phyloP scores from a whole-genome alignment of 2,329 filamentous ascomycete species.

The Penicillium crustosum region DNA sequence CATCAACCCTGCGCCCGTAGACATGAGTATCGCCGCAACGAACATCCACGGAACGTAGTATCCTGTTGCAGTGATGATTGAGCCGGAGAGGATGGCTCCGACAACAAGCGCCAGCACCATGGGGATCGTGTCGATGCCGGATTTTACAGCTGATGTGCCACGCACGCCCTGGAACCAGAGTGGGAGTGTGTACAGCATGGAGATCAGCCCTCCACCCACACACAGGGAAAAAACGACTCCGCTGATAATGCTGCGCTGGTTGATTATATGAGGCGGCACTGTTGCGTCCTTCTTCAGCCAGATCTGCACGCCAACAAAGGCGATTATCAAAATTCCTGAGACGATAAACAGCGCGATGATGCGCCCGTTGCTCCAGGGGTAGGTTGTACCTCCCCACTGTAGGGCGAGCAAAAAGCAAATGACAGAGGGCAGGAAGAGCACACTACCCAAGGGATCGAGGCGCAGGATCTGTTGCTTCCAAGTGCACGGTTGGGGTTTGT shows the following conservation, averaged over 20 bases:
- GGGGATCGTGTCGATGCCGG: slow-evolving; percentile 46
- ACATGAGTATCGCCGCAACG: slow-evolving; percentile 16
- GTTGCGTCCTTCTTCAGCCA: slow-evolving; percentile 52
- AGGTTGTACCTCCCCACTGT: slow-evolving; percentile 26
- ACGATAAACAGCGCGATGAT: slow-evolving; percentile 26
- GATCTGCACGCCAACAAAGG: slow-evolving; percentile 49
- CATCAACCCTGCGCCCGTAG: slow-evolving; percentile 19
- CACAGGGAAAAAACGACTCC: slow-evolving; percentile 37
- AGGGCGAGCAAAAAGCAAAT: slow-evolving; percentile 26
- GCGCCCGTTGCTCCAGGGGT: slow-evolving; percentile 24
- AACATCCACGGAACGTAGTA: slow-evolving; percentile 47
- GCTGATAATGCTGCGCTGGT: slow-evolving; percentile 43
- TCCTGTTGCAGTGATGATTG: slow-evolving; percentile 34
- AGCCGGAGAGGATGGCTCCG: slow-evolving; percentile 35
- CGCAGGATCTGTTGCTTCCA: slow-evolving; percentile 40
- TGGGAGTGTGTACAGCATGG: slow-evolving; percentile 45
- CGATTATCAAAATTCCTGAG: slow-evolving; percentile 29
- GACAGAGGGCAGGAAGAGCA: slow-evolving; percentile 31
- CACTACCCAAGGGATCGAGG: slow-evolving; percentile 38
- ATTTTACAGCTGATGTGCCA: slow-evolving; percentile 44
- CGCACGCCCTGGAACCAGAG: slow-evolving; percentile 52
- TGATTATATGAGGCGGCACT: slow-evolving; percentile 52
- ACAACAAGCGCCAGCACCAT: slow-evolving; percentile 41
- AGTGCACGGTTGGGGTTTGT: slow-evolving; percentile 28
- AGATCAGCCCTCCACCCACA: slow-evolving; percentile 40